Base-by-base conservation (phyloP, 2,329 filamentous ascomycete species). In the Coniochaeta sp. region DNA sequence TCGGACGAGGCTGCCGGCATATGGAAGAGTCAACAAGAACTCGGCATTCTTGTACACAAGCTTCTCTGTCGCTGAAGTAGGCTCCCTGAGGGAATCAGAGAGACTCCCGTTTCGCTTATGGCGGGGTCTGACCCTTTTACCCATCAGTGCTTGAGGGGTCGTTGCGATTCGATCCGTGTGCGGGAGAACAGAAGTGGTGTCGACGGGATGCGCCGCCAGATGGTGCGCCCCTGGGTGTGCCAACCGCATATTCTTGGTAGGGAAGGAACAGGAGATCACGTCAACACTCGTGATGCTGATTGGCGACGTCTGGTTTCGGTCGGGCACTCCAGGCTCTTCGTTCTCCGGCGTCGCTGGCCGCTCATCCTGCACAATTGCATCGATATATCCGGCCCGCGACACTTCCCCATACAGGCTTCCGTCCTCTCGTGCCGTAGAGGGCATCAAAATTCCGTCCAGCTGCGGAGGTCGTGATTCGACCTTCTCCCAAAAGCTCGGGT, bases 91-190 rank as follows among this genome's bases (percentile, higher is more conserved):
- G 1, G 91, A 92, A 68, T 96, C 89, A 0, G 87, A 89, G 60
- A 94, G 86, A 65, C 91, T 96, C 48, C 86, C 90, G 63, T 89
- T 95, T 20, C 91, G 84, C 67, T 90, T 91, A 68, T 96, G 91
- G 12, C 71, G 70, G 18, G 82, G 77, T 14, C 82, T 77, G 7
- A 80, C 73, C 14, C 79, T 75, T 62, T 85, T 85, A 51, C 79
- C 80, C 10, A 75, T 72, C 2, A 85, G 67, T 1, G 79, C 70
- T 51, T 76, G 78, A 4, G 82, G 82, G 3, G 81, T 83, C 9
- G 74, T 74, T 5, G 82, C 82, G 45, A 84, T 70, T 4, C 75
- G 76, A 8, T 75, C 77, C 2, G 70, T 60, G 16, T 65, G 68
- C 30, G 71, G 73, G 53, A 77, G 73, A 2, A 74, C 60, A 3